phyloP scores from a whole-genome alignment of 371 early-diverging fungal genomes.

The Thermomucor indicae-seudaticae region DNA sequence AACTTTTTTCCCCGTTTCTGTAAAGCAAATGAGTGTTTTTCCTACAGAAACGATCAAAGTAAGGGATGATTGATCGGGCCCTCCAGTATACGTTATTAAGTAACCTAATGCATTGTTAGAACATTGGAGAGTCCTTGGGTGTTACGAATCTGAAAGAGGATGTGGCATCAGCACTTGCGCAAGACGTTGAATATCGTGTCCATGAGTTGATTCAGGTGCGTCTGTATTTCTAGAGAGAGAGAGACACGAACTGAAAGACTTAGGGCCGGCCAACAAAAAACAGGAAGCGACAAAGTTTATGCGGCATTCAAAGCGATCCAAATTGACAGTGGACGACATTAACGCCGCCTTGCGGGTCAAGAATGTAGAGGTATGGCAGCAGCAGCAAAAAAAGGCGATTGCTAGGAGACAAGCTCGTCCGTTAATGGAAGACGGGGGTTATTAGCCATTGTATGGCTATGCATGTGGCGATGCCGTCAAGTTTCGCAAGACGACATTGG shows the following conservation, averaged over 20 bases:
- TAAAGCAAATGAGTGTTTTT: constrained; percentile 37
- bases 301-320: constrained; percentile 91
- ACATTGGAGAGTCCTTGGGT: constrained; percentile 90
- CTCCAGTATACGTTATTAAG: too few species aligned
- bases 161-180: constrained; percentile 83
- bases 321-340: constrained; percentile 89
- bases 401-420: neutral
- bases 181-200: constrained; percentile 97
- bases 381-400: neutral
- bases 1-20: neutral
- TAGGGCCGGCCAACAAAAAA: neutral
- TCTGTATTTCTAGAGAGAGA: neutral
- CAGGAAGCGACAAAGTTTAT: constrained; percentile 98
- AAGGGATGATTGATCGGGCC: neutral
- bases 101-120: too few species aligned
- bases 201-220: constrained; percentile 91
- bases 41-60: constrained; percentile 50
- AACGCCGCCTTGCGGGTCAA: constrained; percentile 94
- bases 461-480: constrained; percentile 72
- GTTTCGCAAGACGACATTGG: constrained; percentile 66
- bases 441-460: constrained; percentile 94
- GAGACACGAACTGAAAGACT: too few species aligned
- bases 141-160: constrained; percentile 91
- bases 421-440: neutral
- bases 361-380: constrained; percentile 82